Conservation (phyloP, 2,329 filamentous ascomycete genomes). For the Phaeosphaeria sp. region DNA sequence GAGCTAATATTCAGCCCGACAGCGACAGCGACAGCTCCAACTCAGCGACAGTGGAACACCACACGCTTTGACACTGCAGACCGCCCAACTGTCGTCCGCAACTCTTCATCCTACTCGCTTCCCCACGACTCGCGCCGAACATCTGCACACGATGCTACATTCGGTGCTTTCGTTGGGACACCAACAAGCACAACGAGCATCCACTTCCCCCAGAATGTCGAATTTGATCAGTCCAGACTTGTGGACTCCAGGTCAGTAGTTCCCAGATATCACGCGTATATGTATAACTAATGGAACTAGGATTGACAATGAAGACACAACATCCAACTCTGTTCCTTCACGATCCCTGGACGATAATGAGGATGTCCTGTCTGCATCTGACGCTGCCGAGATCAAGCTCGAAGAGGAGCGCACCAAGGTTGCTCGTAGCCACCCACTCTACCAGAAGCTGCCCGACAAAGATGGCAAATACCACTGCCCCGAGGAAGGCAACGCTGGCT, state of each 20-base stretch:
- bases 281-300: slow-evolving; percentile 17
- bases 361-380: slow-evolving; percentile 33
- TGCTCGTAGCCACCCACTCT: slow-evolving; percentile 66
- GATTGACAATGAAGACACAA: slow-evolving; percentile 36
- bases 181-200: slow-evolving; percentile 39
- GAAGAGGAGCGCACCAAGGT: slow-evolving; percentile 48
- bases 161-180: slow-evolving; percentile 38
- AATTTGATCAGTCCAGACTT: slow-evolving; percentile 30
- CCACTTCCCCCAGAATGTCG: slow-evolving; percentile 27
- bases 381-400: slow-evolving; percentile 40
- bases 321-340: slow-evolving; percentile 25
- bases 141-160: slow-evolving; percentile 32
- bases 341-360: slow-evolving; percentile 40
- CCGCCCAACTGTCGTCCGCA: slow-evolving; percentile 28
- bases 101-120: slow-evolving; percentile 36
- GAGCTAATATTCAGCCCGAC: slow-evolving; percentile 31
- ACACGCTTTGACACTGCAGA: slow-evolving; percentile 26
- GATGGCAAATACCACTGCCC: slow-evolving; percentile 96
- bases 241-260: slow-evolving; percentile 27
- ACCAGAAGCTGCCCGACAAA: slow-evolving; percentile 68
- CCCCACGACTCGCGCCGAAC: slow-evolving; percentile 29
- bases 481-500: slow-evolving; percentile 74
- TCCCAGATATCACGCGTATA: background rate
- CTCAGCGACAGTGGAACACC: slow-evolving; percentile 31
- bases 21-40: slow-evolving; percentile 10